A percentile compares a stretch with the other conserved stretches of the same genome.
Evolutionary conservation across 2,329 filamentous ascomycete genomes (phyloP).

Genomic region (Paracoccidioides lutzii): DNA sequence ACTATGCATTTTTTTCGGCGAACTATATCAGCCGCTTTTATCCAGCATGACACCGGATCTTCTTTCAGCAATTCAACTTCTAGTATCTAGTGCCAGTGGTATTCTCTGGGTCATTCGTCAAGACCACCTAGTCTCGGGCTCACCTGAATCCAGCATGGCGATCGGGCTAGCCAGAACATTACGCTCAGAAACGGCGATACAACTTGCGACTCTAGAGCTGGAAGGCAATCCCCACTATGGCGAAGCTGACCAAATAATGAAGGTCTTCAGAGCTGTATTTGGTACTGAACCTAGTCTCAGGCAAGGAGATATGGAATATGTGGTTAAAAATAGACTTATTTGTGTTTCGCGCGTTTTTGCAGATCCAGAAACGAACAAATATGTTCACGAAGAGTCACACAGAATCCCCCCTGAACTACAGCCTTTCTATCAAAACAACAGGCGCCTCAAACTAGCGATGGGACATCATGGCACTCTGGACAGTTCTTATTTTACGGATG

Average conservation of each 20-base stretch:
- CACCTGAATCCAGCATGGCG: not conserved
- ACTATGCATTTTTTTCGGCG: not conserved
- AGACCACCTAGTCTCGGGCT: not conserved
- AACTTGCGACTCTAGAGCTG: not conserved
- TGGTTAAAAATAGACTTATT: constrained; percentile 1
- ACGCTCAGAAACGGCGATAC: not conserved
- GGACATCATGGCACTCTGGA: constrained; percentile 6
- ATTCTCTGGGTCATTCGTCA: not conserved
- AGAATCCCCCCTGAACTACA: not conserved
- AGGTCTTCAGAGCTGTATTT: constrained; percentile 3
- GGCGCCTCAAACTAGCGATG: constrained; percentile 4
- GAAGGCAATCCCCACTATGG: not conserved
- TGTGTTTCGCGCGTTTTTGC: constrained; percentile 4
- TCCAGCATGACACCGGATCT: not conserved
- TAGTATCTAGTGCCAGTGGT: not conserved
- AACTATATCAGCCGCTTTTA: not conserved
- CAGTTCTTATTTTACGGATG: constrained; percentile 9
- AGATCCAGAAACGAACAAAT: constrained; percentile 1
- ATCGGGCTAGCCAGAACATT: not conserved
- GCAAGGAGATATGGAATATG: constrained; percentile 5
- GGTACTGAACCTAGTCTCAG: not conserved
- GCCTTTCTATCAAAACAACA: constrained; percentile 5
- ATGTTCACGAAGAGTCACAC: constrained; percentile 3
- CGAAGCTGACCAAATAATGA: constrained; percentile 2
- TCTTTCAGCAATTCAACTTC: not conserved